Conservation (phyloP, 2,329 filamentous ascomycete species). For the Diatrype stigma region DNA sequence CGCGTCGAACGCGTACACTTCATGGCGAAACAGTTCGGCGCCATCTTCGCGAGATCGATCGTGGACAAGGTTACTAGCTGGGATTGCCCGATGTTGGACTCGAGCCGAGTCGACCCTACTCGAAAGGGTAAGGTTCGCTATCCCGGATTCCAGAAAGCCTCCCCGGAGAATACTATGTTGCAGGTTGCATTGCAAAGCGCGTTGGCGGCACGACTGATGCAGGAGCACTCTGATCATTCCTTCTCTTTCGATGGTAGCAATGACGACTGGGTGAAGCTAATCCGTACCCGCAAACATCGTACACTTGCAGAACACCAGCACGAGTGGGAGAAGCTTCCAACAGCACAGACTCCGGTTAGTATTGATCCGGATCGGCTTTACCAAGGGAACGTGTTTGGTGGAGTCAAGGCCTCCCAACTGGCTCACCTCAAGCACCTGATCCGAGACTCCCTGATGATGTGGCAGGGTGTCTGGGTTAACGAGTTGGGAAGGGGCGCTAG, state of each 20-base stretch:
- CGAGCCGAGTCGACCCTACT: constrained; percentile 3
- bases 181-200: constrained; percentile 13
- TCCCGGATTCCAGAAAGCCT: constrained; percentile 3
- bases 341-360: background rate
- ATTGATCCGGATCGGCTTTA: constrained; percentile 9
- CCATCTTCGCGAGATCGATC: constrained; percentile 17
- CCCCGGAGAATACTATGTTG: constrained; percentile 15
- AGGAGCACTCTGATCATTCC: constrained; percentile 13
- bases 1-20: constrained; percentile 13
- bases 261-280: constrained; percentile 22
- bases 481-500: constrained; percentile 13
- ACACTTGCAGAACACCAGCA: constrained; percentile 13
- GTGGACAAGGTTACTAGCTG: constrained; percentile 12
- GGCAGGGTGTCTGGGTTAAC: constrained; percentile 20
- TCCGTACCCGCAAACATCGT: constrained; percentile 16
- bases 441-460: constrained; percentile 20
- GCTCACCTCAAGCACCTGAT: constrained; percentile 24
- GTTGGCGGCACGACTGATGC: constrained; percentile 13
- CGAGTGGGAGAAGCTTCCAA: constrained; percentile 16
- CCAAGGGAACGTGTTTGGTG: constrained; percentile 26
- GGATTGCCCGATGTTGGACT: constrained; percentile 19
- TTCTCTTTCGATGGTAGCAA: constrained; percentile 20
- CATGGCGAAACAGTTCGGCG: constrained; percentile 24
- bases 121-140: no score
- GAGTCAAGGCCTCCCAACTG: constrained; percentile 20